Base-by-base conservation (phyloP, 1,139 yeast genomes). In the Candida neerlandica region DNA sequence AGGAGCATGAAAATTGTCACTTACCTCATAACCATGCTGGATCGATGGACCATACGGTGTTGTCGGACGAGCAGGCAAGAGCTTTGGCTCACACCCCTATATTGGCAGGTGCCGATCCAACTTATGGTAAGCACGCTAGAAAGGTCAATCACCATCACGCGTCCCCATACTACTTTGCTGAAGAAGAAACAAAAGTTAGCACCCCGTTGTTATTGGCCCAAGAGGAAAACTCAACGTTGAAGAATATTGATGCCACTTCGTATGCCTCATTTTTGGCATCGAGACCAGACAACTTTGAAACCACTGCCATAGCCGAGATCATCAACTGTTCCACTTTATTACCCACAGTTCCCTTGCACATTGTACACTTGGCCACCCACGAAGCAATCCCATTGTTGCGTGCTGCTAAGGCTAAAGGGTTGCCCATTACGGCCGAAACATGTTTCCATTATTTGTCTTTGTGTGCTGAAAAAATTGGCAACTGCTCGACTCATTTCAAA, bases 391-490 rank as follows among this genome's bases (percentile, higher is more conserved):
- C 96, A 4, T 67, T 89, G 51, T 70, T 88, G 23, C 67, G 78
- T 46, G 77, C 80, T 23, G 97, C 97, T 4, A 83, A 83, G 57
- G 70, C 75, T 7, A 69, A 71, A 38, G 80, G 80, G 0, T 69
- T 85, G 49, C 85, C 85, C 26, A 71, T 86, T 41, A 75, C 96
- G 0, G 96, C 92, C 2, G 98, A 92, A 67, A 91, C 98, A 0
- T 91, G 97, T 66, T 92, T 89, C 81, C 98, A 92, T 65, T 92
- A 92, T 65, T 75, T 92, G 47, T 77, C 94, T 1, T 75, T 92
- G 38, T 75, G 79, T 18, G 88, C 97, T 4, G 97, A 91, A 62
- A 76, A 76, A 32, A 88, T 92, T 47, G 84, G 90, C 23, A 78
- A 82, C 60, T 81, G 88, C 53, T 82, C 86, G 18, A 91, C 97